Evolutionary conservation across 2,329 filamentous ascomycete species (phyloP), one percentile per base, ranked within the genome.

Genomic region (Paraconiothyrium brasiliense): DNA sequence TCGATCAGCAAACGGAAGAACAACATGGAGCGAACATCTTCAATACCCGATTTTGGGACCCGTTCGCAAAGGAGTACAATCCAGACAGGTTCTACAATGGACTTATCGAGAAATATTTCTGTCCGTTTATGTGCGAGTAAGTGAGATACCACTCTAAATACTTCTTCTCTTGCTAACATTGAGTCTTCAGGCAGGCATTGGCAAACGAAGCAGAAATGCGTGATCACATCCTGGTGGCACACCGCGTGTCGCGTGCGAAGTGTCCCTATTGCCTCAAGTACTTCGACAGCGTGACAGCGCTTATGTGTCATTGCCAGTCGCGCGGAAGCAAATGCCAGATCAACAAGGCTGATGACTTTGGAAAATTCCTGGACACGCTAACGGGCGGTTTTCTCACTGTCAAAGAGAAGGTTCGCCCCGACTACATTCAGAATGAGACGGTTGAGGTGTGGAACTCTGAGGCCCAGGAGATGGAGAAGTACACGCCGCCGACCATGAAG

Each of bases 71-170:
- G 0, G 75, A 79, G 10, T 89, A 86, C 74, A 80, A 84, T 46
- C 73, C 80, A 0, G 74, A 79, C 1, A 75, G 77, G 6, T 89
- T 87, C 77, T 82, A 72, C 58, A 77, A 83, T 44, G 56, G 73
- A 0, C 73, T 81, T 34, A 76, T 80, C 1, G 71, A 77, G 49
- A 80, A 77, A 52, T 90, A 82, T 76, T 79, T 75, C 57, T 90
- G 88, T 58, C 88, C 87, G 0, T 82, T 85, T 58, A 67, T 72
- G 3, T 90, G 88, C 82, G 76, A 78, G 82, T 86, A 78, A 79
- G 73, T 69, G 6, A 20, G 20, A 48, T 10, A 3, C 6, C 14
- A 24, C 8, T 35, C 10, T 49, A 7, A 27, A 46, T 24, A 39
- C 48, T 16, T 41, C n/a, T 27, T 9, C 16, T 13, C 13, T 10